These are phyloP conservation scores for Sphagnum contortum DNA, from an alignment of 225 moss, liverwort and hornwort genomes.

Conservation along the genomic window DNA sequence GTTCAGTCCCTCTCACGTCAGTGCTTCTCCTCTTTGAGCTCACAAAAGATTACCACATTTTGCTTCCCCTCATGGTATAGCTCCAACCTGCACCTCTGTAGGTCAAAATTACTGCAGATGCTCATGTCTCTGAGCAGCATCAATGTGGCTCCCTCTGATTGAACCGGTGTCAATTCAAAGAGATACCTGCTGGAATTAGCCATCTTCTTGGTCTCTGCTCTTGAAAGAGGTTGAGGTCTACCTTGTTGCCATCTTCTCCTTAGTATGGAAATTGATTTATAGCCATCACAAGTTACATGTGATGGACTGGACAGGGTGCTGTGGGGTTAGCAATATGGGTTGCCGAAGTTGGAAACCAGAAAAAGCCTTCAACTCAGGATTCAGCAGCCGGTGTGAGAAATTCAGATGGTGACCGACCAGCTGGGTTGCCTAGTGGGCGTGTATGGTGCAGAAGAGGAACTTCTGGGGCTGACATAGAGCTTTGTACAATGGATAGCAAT, in stretches of 20 bases:
- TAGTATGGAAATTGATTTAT: not conserved
- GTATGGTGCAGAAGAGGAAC: constrained; percentile 60
- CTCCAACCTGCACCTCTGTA: not conserved
- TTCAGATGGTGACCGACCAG: not conserved
- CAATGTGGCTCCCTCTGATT: not conserved
- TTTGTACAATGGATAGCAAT: constrained; percentile 28
- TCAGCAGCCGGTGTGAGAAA: constrained; percentile 9
- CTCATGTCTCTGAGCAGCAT: too few relatives aligned
- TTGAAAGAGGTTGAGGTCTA: not conserved
- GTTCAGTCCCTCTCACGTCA: constrained; percentile 94
- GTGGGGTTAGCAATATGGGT: constrained; percentile 98
- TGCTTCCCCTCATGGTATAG: constrained; percentile 88
- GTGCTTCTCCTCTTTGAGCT: constrained; percentile 92
- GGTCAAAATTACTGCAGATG: too few relatives aligned
- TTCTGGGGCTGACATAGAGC: constrained; percentile 56
- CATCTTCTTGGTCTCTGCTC: too few relatives aligned
- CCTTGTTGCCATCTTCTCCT: not conserved
- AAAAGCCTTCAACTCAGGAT: constrained; percentile 15
- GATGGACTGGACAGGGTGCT: constrained; percentile 45
- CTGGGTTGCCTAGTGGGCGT: constrained; percentile 14
- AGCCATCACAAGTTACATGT: not conserved
- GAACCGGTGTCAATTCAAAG: not conserved
- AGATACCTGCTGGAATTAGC: too few relatives aligned
- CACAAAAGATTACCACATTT: constrained; percentile 87
- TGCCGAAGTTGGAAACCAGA: constrained; percentile 74